phyloP scores from a whole-genome alignment of 2,329 filamentous ascomycete species.

The Ophiostoma piceae region DNA sequence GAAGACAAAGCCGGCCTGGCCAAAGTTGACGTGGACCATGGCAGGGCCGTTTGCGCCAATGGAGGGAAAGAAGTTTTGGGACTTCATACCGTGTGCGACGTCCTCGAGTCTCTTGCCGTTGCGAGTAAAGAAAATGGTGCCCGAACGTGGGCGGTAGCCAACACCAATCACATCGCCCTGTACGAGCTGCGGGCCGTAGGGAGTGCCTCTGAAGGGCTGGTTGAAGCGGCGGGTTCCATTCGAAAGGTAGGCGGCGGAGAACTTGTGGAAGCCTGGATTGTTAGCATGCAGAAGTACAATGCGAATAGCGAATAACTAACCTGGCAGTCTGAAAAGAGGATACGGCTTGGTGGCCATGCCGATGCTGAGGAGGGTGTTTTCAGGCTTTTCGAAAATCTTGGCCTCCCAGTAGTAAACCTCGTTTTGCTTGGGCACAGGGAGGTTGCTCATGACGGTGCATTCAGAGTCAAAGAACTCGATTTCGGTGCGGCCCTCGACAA shows the following conservation, averaged over 20 bases:
- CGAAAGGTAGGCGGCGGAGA: conserved; percentile 86
- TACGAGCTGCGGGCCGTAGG: conserved; percentile 77
- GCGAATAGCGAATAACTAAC: not conserved
- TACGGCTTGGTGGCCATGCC: conserved; percentile 97
- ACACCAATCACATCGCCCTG: conserved; percentile 96
- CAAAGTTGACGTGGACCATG: conserved; percentile 92
- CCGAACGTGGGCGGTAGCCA: conserved; percentile 88
- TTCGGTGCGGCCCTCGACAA: conserved; percentile 91
- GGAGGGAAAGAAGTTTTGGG: conserved; percentile 95
- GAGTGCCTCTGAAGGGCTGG: conserved; percentile 76
- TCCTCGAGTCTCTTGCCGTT: conserved; percentile 98
- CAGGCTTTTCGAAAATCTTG: conserved; percentile 97
- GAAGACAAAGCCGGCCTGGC: conserved; percentile 96
- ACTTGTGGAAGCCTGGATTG: conserved; percentile 67
- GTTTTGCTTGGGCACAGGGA: conserved; percentile 96
- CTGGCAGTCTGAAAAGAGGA: conserved; percentile 86
- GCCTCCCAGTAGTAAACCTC: conserved; percentile 99
- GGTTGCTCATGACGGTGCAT: conserved; percentile 93
- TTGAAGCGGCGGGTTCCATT: conserved; percentile 83
- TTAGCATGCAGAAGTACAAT: not conserved
- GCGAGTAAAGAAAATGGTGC: conserved; percentile 94
- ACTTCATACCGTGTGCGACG: conserved; percentile 84
- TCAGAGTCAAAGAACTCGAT: conserved; percentile 99
- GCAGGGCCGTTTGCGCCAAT: conserved; percentile 94
- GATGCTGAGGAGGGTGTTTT: conserved; percentile 78